Conservation (phyloP, 495 filamentous ascomycete species). For the Penicillium taxi region DNA sequence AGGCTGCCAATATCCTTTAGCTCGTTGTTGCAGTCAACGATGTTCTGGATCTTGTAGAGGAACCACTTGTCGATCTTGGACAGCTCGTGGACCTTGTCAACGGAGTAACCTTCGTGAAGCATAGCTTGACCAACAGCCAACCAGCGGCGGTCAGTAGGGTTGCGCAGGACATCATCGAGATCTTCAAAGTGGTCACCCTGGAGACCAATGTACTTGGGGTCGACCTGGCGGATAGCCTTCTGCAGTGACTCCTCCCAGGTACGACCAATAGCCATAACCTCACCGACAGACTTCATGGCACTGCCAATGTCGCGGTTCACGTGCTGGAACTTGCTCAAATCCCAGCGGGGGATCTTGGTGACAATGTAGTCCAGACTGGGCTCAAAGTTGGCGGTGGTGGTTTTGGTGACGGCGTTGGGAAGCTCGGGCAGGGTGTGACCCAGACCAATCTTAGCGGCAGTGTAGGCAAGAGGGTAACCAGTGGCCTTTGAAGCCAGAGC, state of each 20-base stretch:
- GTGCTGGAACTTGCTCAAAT: slow-evolving; percentile 96
- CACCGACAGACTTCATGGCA: slow-evolving; percentile 96
- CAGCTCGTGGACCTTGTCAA: slow-evolving; percentile 83
- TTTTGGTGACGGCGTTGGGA: slow-evolving; percentile 96
- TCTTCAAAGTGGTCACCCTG: slow-evolving; percentile 93
- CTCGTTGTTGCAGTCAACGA: slow-evolving; percentile 81
- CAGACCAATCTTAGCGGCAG: slow-evolving; percentile 92
- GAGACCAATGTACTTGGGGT: slow-evolving; percentile 84
- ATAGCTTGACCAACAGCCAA: slow-evolving; percentile 95
- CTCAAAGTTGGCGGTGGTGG: slow-evolving; percentile 97
- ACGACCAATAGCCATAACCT: slow-evolving; percentile 98
- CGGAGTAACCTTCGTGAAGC: slow-evolving; percentile 90
- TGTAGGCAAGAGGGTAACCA: slow-evolving; percentile 92
- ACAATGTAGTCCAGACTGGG: slow-evolving; percentile 95
- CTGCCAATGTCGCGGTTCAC: slow-evolving; percentile 95
- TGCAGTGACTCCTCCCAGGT: slow-evolving; percentile 99
- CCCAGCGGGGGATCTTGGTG: slow-evolving; percentile 97
- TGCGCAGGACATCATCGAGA: slow-evolving; percentile 78
- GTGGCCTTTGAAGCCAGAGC: slow-evolving; percentile 95
- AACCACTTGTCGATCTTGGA: slow-evolving; percentile 99
- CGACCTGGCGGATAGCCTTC: slow-evolving; percentile 94
- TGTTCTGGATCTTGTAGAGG: slow-evolving; percentile 93
- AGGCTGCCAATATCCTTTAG: slow-evolving; percentile 83
- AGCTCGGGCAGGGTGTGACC: slow-evolving; percentile 91
- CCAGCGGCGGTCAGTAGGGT: slow-evolving; percentile 93